phyloP scores from a whole-genome alignment of 352 stramenopile genomes.

The Plasmopara viticola region DNA sequence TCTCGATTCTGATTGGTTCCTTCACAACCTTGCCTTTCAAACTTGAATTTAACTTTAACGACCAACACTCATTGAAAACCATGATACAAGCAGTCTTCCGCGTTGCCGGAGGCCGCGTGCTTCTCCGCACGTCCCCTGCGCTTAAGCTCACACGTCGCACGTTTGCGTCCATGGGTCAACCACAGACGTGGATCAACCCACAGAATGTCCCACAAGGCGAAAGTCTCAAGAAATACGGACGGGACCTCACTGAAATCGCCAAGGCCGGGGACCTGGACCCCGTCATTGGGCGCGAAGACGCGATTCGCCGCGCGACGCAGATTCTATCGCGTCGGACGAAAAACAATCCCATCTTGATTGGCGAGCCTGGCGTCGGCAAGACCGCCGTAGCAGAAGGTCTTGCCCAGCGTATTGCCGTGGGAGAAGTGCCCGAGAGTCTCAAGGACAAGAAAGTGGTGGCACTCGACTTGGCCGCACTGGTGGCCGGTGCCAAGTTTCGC shows the following conservation, averaged over 20 bases:
- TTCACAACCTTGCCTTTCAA: slow-evolving; percentile 1
- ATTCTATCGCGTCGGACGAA: slow-evolving; percentile 95
- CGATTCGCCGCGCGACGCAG: slow-evolving; percentile 94
- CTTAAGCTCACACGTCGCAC: background rate
- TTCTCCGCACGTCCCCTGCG: slow-evolving; percentile 3
- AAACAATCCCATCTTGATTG: slow-evolving; percentile 98
- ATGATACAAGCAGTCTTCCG: slow-evolving; percentile 16
- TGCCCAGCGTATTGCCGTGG: slow-evolving; percentile 91
- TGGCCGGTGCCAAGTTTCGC: slow-evolving; percentile 93
- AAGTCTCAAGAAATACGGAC: slow-evolving; percentile 69
- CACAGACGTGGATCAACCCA: slow-evolving; percentile 62
- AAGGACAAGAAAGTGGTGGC: slow-evolving; percentile 91
- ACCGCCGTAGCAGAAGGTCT: slow-evolving; percentile 94
- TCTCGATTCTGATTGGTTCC: slow-evolving; percentile 1
- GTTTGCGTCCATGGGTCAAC: slow-evolving; percentile 20
- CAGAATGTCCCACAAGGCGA: slow-evolving; percentile 76
- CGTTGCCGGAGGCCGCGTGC: slow-evolving; percentile 3
- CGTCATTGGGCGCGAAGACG: slow-evolving; percentile 91
- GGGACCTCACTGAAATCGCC: slow-evolving; percentile 68
- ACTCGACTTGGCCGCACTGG: slow-evolving; percentile 92
- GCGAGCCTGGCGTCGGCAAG: slow-evolving; percentile 95
- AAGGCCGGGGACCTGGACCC: slow-evolving; percentile 84
- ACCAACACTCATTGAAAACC: background rate
- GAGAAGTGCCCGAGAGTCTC: slow-evolving; percentile 93
- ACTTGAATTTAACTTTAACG: background rate